Evolutionary conservation across 768 basidiomycete species (phyloP).

Genomic region (Tubosaeta sp.): DNA sequence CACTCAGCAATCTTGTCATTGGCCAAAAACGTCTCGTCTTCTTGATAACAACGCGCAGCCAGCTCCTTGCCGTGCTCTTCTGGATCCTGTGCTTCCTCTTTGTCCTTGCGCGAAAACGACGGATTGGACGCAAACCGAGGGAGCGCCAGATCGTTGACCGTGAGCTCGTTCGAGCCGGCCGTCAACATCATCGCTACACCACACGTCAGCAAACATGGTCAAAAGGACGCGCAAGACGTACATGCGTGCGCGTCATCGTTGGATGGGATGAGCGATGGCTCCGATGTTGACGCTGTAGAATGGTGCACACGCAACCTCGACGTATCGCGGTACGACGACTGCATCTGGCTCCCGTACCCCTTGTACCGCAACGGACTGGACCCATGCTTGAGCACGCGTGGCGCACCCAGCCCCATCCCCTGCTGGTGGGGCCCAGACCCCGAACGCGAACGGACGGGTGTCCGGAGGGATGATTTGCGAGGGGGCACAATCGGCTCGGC

Average conservation of each 20-base stretch:
- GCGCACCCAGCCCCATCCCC: slow-evolving; percentile 15
- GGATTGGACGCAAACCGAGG: slow-evolving; percentile 41
- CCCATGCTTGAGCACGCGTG: slow-evolving; percentile 35
- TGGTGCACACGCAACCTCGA: slow-evolving; percentile 58
- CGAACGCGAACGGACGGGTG: slow-evolving; percentile 29
- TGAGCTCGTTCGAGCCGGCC: slow-evolving; percentile 49
- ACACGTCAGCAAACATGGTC: slow-evolving; percentile 8
- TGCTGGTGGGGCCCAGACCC: slow-evolving; percentile 26
- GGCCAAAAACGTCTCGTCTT: slow-evolving; percentile 78
- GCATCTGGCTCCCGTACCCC: slow-evolving; percentile 33
- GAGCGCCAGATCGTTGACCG: slow-evolving; percentile 46
- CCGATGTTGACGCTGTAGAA: slow-evolving; percentile 72
- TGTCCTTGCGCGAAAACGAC: slow-evolving; percentile 42
- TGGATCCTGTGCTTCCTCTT: slow-evolving; percentile 54
- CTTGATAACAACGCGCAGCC: slow-evolving; percentile 77
- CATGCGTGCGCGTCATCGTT: slow-evolving; percentile 47
- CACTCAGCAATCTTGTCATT: slow-evolving; percentile 96
- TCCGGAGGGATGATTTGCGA: slow-evolving; percentile 29
- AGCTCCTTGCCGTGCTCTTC: slow-evolving; percentile 65
- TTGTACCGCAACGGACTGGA: slow-evolving; percentile 43
- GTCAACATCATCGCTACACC: slow-evolving; percentile 19
- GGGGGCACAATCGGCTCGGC: slow-evolving; percentile 30
- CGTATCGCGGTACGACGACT: slow-evolving; percentile 37
- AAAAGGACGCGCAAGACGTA: slow-evolving; percentile 32
- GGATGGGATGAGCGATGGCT: slow-evolving; percentile 67